A percentile compares a stretch with the other conserved stretches of the same genome.
phyloP scores from a whole-genome alignment of 2,329 filamentous ascomycete species.

The Beauveria caledonica region DNA sequence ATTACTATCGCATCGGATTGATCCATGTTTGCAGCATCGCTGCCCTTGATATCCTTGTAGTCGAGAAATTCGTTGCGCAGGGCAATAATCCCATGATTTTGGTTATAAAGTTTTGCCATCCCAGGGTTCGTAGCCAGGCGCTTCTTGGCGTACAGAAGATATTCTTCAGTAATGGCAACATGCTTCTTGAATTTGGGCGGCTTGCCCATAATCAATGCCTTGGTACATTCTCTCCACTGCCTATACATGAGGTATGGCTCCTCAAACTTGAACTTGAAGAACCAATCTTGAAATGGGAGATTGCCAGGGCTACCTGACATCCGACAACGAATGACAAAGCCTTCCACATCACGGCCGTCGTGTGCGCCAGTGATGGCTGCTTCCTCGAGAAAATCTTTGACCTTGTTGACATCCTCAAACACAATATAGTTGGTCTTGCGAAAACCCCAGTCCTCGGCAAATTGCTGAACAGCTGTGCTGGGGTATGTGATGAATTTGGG shows the following conservation, averaged over 20 bases:
- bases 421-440: slow-evolving; percentile 75
- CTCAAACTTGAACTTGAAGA: slow-evolving; percentile 99
- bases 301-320: slow-evolving; percentile 43
- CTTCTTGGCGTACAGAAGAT: slow-evolving; percentile 71
- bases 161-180: slow-evolving; percentile 80
- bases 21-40: slow-evolving; percentile 77
- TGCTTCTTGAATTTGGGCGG: slow-evolving; percentile 79
- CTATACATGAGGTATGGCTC: slow-evolving; percentile 98
- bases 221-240: slow-evolving; percentile 97
- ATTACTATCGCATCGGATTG: slow-evolving; percentile 37
- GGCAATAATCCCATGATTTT: slow-evolving; percentile 91
- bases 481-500: slow-evolving; percentile 85
- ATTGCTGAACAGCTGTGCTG: slow-evolving; percentile 72
- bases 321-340: slow-evolving; percentile 91
- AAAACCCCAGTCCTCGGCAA: slow-evolving; percentile 91
- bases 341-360: slow-evolving; percentile 87
- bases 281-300: slow-evolving; percentile 76
- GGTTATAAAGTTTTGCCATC: slow-evolving; percentile 63
- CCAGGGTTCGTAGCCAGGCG: slow-evolving; percentile 61
- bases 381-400: slow-evolving; percentile 73
- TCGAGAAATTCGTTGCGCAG: slow-evolving; percentile 81
- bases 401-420: slow-evolving; percentile 64
- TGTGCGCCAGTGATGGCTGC: slow-evolving; percentile 85
- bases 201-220: slow-evolving; percentile 70
- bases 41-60: slow-evolving; percentile 75